Conservation (phyloP, 306 rosid genomes). For the Mimosa pudica region DNA sequence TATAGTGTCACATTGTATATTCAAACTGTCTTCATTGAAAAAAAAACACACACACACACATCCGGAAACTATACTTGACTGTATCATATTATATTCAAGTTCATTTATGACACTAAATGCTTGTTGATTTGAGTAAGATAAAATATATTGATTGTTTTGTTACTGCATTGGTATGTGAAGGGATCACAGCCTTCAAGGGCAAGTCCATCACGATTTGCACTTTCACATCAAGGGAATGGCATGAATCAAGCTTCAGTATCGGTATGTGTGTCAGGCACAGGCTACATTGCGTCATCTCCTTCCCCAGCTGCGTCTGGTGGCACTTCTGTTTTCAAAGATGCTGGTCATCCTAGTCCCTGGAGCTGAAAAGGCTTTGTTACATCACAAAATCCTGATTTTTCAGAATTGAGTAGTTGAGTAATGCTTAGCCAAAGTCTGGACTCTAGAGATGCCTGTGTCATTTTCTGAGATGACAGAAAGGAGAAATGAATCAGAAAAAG, state of each 20-base stretch:
- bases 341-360: constrained; percentile 74
- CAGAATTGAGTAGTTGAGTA: not conserved
- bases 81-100: constrained; percentile 24
- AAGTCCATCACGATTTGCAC: constrained; percentile 82
- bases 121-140: constrained; percentile 1
- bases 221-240: constrained; percentile 60
- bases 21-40: not conserved
- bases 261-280: constrained; percentile 58
- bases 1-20: not conserved
- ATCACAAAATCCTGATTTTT: not conserved
- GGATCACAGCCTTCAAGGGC: constrained; percentile 70
- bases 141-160: constrained; percentile 4
- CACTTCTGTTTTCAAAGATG: constrained; percentile 61
- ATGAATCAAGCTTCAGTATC: constrained; percentile 63
- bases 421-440: not conserved
- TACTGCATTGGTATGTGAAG: constrained; percentile 50
- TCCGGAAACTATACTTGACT: not conserved
- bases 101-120: not conserved
- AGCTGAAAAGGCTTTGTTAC: constrained; percentile 34
- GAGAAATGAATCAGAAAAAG: not conserved
- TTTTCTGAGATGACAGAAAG: not conserved
- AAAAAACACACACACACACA: too few relatives aligned
- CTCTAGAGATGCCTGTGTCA: not conserved
- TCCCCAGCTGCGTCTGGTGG: constrained; percentile 76
- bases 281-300: constrained; percentile 59